Conservation (phyloP, 2,329 filamentous ascomycete species). For the Mollisia scopiformis region DNA sequence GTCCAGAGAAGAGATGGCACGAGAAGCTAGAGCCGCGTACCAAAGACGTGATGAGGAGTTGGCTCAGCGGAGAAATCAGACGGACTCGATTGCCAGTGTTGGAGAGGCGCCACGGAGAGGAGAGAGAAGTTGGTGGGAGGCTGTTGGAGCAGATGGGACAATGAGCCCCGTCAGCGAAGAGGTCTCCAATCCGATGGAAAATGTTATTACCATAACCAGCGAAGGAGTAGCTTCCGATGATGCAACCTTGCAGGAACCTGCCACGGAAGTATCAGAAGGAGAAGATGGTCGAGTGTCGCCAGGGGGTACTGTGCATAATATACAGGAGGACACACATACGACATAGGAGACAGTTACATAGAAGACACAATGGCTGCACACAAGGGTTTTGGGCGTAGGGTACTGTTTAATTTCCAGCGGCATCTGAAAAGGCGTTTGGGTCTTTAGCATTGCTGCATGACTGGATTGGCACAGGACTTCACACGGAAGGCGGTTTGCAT, state of each 20-base stretch:
- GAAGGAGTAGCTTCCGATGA: neutral
- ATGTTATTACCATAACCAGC: neutral
- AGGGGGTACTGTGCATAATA: neutral
- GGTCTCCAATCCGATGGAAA: slow-evolving; percentile 23
- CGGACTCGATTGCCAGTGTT: slow-evolving; percentile 11
- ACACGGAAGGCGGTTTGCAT: neutral
- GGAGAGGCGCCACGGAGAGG: slow-evolving; percentile 15
- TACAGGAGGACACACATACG: neutral
- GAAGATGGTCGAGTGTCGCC: neutral
- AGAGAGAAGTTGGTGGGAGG: slow-evolving; percentile 41
- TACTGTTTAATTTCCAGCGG: slow-evolving; percentile 20
- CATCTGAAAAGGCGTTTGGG: slow-evolving; percentile 11
- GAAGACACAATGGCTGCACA: neutral
- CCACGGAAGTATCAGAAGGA: neutral
- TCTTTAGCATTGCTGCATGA: neutral
- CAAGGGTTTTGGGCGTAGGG: neutral
- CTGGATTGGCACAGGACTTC: neutral
- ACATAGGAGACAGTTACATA: neutral
- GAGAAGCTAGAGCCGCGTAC: slow-evolving; percentile 53
- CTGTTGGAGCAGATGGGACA: slow-evolving; percentile 17
- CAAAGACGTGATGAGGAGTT: slow-evolving; percentile 52
- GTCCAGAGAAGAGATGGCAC: slow-evolving; percentile 55
- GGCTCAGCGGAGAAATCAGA: slow-evolving; percentile 38
- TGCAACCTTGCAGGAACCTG: neutral
- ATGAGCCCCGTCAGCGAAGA: slow-evolving; percentile 34